Base-by-base conservation (phyloP, 1,284 basidiomycete species). In the Cryptococcus amylolentus region DNA sequence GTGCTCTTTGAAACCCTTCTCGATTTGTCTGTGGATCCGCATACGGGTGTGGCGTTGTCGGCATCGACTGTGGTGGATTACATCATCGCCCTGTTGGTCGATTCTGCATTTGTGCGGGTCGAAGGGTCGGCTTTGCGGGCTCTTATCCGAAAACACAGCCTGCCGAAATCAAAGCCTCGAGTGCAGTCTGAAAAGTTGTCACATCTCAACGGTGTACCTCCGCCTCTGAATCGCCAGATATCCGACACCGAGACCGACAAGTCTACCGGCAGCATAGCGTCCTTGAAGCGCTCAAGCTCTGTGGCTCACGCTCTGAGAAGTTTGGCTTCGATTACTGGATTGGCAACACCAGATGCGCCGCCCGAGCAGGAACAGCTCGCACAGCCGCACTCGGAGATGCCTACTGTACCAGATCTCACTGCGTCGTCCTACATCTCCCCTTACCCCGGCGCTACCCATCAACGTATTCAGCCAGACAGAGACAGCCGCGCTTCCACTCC, bases 31-130 rank as follows among this genome's bases (percentile, higher is more conserved):
- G 88, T 88, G 10, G 96, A 98, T 70, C 89, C 94, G 0, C 91
- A 95, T 70, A 85, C 88, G 49, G 94, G 98, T 71, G 92, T 98
- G 4, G 88, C 91, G 0, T 86, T 88, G 7, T 85, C 91, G 69
- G 93, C 94, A 0, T 87, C 89, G 69, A 95, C 91, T 0, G 86
- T 97, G 20, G 84, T 94, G 46, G 95, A 98, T 77, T 96, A 94
- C 70, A 84, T 97, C 66, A 86, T 90, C 75, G 92, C 92, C 0
- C 82, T 94, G 12, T 82, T 98, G 14, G 79, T 97, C 23, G 89
- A 92, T 64, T 92, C 89, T 14, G 88, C 91, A 0, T 92, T 98
- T 69, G 84, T 85, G 13, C 80, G 84, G 28, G 81, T 93, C 1
- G 83, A 87, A 40, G 83, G 81, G 18, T 84, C 86, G 0, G 83